A percentile compares a stretch with the other conserved stretches of the same genome.
phyloP scores from a whole-genome alignment of 2,329 filamentous ascomycete genomes.

The Paraconiothyrium sp. region DNA sequence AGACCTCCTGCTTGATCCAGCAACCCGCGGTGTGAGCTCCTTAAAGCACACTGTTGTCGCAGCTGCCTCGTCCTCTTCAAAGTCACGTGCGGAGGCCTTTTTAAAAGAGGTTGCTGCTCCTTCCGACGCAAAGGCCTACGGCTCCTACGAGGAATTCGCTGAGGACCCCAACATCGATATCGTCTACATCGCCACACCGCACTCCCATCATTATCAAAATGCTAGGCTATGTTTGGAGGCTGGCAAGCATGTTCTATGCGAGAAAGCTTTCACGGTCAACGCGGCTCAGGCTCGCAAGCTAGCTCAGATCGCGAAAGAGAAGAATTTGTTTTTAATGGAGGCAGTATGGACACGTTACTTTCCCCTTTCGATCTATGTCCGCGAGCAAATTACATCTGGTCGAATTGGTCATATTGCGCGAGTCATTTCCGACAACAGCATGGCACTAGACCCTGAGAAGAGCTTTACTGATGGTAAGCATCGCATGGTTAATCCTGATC shows the following conservation, averaged over 20 bases:
- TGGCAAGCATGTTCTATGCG: constrained; percentile 88
- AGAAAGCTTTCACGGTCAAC: constrained; percentile 90
- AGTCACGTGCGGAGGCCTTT: constrained; percentile 75
- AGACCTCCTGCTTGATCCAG: constrained; percentile 80
- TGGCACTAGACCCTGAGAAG: constrained; percentile 69
- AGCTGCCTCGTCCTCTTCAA: constrained; percentile 80
- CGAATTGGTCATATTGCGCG: constrained; percentile 66
- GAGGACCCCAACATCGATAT: constrained; percentile 82
- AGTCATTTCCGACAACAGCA: constrained; percentile 66
- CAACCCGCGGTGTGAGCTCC: constrained; percentile 73
- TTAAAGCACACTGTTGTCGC: constrained; percentile 81
- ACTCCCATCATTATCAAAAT: constrained; percentile 94
- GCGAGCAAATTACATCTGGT: constrained; percentile 69
- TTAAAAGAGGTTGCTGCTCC: constrained; percentile 76
- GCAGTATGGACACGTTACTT: constrained; percentile 92
- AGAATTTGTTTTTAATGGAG: constrained; percentile 62
- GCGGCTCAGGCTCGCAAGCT: constrained; percentile 79
- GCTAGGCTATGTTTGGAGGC: constrained; percentile 83
- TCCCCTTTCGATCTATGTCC: constrained; percentile 79
- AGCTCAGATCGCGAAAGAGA: constrained; percentile 74
- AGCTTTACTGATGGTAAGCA: constrained; percentile 62
- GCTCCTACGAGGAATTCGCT: constrained; percentile 83
- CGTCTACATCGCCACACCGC: constrained; percentile 88
- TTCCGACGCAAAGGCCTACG: constrained; percentile 74
- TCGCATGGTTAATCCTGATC: constrained; percentile 83